A percentile compares a stretch with the other conserved stretches of the same genome.
These are phyloP conservation scores for Tritrichomonas musculus DNA, from an alignment of 208 protist species.

Conservation along the genomic window DNA sequence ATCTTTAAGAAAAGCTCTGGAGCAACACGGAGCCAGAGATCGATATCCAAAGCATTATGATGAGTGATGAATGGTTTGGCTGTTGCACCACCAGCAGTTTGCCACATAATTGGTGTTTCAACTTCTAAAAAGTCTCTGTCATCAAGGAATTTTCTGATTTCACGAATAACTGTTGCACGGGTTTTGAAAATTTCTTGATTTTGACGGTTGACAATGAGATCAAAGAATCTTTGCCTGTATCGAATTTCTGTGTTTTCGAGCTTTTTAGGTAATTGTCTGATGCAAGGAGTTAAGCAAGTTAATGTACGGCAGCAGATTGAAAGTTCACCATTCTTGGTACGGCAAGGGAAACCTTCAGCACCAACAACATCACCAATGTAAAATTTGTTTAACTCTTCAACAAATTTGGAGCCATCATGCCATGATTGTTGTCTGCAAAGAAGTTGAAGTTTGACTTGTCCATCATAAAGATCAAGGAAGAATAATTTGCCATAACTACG, in stretches of 20 bases:
- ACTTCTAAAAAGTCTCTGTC: slow-evolving; percentile 51
- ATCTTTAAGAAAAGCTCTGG: slow-evolving; percentile 99
- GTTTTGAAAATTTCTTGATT: slow-evolving; percentile 76
- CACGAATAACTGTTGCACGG: slow-evolving; percentile 80
- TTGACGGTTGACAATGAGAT: slow-evolving; percentile 93
- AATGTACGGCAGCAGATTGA: slow-evolving; percentile 62
- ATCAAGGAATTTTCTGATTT: slow-evolving; percentile 78
- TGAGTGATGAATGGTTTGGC: slow-evolving; percentile 97
- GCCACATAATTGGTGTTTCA: slow-evolving; percentile 78
- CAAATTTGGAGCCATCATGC: neutral
- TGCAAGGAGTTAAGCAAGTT: slow-evolving; percentile 79
- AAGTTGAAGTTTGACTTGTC: neutral
- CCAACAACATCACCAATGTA: slow-evolving; percentile 92
- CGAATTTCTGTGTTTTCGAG: slow-evolving; percentile 68
- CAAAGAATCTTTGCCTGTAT: slow-evolving; percentile 87
- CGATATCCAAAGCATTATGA: slow-evolving; percentile 96
- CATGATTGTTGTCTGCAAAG: neutral
- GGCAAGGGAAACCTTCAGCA: slow-evolving; percentile 69
- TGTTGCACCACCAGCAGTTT: slow-evolving; percentile 93
- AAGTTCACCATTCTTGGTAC: slow-evolving; percentile 65
- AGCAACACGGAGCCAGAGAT: slow-evolving; percentile 94
- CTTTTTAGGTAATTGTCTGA: slow-evolving; percentile 92
- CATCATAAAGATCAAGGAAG: slow-evolving; percentile 64
- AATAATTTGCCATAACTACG: slow-evolving; percentile 75
- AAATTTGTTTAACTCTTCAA: neutral